These are phyloP conservation scores for Rhynchospora tenuis DNA, from an alignment of 176 grass and related monocot genomes.

Conservation along the genomic window DNA sequence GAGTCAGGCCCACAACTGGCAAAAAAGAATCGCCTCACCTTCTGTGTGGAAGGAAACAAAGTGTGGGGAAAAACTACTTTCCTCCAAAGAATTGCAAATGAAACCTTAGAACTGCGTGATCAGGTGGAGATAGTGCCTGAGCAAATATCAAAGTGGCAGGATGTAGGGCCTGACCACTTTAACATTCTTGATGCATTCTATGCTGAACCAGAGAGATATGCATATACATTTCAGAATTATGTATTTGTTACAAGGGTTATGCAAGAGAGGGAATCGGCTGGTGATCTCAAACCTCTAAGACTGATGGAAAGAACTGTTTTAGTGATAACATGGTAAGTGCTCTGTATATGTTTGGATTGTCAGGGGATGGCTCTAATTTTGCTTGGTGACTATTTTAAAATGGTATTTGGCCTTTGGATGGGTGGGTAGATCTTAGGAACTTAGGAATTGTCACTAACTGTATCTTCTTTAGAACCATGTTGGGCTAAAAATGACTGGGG, in stretches of 20 bases:
- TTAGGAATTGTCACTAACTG: too few species aligned
- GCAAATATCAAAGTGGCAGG: slow-evolving; percentile 85
- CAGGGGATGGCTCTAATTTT: too few species aligned
- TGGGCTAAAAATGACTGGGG: background rate
- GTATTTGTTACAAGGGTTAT: slow-evolving; percentile 96
- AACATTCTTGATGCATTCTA: slow-evolving; percentile 96
- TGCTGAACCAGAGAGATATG: slow-evolving; percentile 74
- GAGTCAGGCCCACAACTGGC: slow-evolving; percentile 27
- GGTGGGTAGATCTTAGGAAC: too few species aligned
- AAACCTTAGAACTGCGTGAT: slow-evolving; percentile 90
- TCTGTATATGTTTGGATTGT: background rate
- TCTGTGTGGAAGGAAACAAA: slow-evolving; percentile 98
- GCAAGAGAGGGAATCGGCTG: slow-evolving; percentile 95
- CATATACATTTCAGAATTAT: slow-evolving; percentile 98
- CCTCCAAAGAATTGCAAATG: slow-evolving; percentile 91
- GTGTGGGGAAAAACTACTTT: slow-evolving; percentile 96
- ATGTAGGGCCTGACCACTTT: slow-evolving; percentile 93
- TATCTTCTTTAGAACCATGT: background rate
- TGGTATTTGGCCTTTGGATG: too few species aligned
- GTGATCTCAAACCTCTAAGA: slow-evolving; percentile 86
- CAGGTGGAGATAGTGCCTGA: slow-evolving; percentile 94
- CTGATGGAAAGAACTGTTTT: slow-evolving; percentile 96
- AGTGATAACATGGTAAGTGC: slow-evolving; percentile 88
- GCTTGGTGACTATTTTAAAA: too few species aligned
- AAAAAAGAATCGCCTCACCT: slow-evolving; percentile 74